phyloP scores from a whole-genome alignment of 768 basidiomycete genomes.

The Russula griseocarnosa region DNA sequence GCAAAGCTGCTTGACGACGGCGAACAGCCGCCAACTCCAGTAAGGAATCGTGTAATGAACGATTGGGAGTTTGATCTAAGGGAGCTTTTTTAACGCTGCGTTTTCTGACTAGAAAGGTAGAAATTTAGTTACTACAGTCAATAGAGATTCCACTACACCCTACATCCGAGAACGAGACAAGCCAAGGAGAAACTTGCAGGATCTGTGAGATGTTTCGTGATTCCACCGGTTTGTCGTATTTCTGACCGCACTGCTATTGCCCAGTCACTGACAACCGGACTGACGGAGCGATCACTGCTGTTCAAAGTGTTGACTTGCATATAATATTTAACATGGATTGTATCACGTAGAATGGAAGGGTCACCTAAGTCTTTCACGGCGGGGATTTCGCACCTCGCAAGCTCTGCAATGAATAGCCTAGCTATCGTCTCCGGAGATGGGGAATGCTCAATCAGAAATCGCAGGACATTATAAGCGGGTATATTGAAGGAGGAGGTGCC shows the following conservation, averaged over 20 bases:
- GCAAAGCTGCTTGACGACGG: too few relatives aligned
- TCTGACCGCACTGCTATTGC: neutral
- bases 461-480: neutral
- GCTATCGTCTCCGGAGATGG: neutral
- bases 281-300: neutral
- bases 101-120: too few relatives aligned
- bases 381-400: neutral
- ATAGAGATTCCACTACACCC: neutral
- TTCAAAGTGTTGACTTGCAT: neutral
- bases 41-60: too few relatives aligned
- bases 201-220: neutral
- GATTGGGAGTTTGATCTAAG: too few relatives aligned
- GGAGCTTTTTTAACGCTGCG: too few relatives aligned
- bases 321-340: neutral
- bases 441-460: neutral
- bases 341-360: neutral
- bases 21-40: too few relatives aligned
- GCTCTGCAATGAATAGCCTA: neutral
- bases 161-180: neutral
- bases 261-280: neutral
- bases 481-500: too few relatives aligned
- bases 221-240: too few relatives aligned
- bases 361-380: neutral
- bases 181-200: neutral
- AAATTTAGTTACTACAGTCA: too few relatives aligned